Evolutionary conservation across 148 eudicot genomes (phyloP).

Genomic region (Gaultheria prostrata): DNA sequence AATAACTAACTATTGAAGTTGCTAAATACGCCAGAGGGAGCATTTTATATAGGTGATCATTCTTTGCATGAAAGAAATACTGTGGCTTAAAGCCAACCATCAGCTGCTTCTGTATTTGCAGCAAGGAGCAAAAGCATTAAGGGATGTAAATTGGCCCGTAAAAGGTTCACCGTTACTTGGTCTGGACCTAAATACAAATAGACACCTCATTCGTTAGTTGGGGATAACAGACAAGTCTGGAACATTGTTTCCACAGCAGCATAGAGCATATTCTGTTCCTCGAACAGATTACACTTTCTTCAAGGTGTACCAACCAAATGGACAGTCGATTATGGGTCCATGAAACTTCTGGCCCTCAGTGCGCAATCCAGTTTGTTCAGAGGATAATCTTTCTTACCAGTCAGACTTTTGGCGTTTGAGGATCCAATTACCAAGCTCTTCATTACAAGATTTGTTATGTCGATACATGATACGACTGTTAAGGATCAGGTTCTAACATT

Average conservation of each 20-base stretch:
- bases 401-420: background rate
- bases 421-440: slow-evolving; percentile 10
- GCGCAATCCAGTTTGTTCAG: background rate
- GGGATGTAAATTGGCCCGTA: background rate
- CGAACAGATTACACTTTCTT: background rate
- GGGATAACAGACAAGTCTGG: background rate
- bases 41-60: background rate
- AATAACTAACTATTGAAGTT: background rate
- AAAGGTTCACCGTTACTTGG: background rate
- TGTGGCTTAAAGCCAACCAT: background rate
- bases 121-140: background rate
- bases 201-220: background rate
- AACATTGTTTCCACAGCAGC: background rate
- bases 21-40: background rate
- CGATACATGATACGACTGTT: background rate
- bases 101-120: background rate
- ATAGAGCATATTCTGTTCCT: background rate
- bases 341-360: background rate
- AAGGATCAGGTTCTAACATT: background rate
- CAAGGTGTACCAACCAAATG: background rate
- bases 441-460: background rate
- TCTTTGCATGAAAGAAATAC: background rate
- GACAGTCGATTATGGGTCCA: background rate
- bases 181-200: background rate
- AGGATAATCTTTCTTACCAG: background rate